These are phyloP conservation scores for Xylaria sp. DNA, from an alignment of 2,329 filamentous ascomycete genomes.

Conservation along the genomic window DNA sequence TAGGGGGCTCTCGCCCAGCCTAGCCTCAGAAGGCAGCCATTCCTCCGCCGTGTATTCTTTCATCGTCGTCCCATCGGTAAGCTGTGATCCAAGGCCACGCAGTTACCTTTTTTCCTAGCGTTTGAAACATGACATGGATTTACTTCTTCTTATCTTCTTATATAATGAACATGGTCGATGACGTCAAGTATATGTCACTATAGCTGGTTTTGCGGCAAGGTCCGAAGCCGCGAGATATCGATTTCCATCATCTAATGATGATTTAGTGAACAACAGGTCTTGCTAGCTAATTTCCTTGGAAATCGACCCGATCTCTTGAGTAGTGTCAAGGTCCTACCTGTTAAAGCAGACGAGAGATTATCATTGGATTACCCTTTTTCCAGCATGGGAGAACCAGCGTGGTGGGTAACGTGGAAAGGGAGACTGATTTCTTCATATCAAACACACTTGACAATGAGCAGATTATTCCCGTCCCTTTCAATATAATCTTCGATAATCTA, in stretches of 20 bases:
- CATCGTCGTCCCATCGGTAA: slow-evolving; percentile 28
- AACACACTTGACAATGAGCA: not conserved
- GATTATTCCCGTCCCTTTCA: not conserved
- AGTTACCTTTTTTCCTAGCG: not conserved
- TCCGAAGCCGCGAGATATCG: slow-evolving; percentile 12
- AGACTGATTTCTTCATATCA: not conserved
- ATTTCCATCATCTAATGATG: slow-evolving; percentile 12
- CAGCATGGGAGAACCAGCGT: not conserved
- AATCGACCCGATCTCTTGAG: not conserved
- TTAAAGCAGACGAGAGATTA: not conserved
- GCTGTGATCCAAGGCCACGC: not conserved
- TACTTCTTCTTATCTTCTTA: slow-evolving; percentile 1
- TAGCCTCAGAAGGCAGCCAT: slow-evolving; percentile 41
- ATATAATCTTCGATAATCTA: not conserved
- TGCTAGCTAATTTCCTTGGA: not conserved
- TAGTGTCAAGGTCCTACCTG: not conserved
- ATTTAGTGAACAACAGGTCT: not conserved
- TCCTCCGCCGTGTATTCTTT: slow-evolving; percentile 42
- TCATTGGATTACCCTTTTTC: not conserved
- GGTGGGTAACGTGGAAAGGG: not conserved
- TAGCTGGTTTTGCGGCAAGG: slow-evolving; percentile 4
- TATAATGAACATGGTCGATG: slow-evolving; percentile 5
- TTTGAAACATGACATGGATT: not conserved
- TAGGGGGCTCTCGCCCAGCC: slow-evolving; percentile 43
- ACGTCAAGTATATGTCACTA: slow-evolving; percentile 23